Evolutionary conservation across 2,329 filamentous ascomycete genomes (phyloP), one percentile per base, ranked within the genome.

Genomic region (Penicillium paneum): DNA sequence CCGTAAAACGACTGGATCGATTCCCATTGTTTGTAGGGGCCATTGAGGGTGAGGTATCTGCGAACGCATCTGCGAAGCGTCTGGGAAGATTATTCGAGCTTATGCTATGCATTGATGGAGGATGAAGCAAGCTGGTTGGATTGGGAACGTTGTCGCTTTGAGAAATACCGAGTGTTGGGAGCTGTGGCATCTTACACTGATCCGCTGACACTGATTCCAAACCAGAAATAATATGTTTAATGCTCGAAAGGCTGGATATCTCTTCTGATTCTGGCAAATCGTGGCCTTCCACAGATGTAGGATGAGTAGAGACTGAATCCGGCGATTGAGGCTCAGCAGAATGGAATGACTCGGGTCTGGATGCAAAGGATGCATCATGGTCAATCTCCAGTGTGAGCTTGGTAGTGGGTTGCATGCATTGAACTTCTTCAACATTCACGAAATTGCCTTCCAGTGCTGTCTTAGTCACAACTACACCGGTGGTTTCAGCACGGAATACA

Each of bases 331-430:
- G 56, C 24, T 67, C 65, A 15, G 67, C 55, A 1, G 76, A 78
- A 54, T 77, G 72, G 47, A 76, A 78, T n/a, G 76, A 78, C 24
- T 74, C 74, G 5, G 67, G 60, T 39, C 71, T 75, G 24, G 74
- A 76, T 21, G 71, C 66, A 11, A 71, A 61, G 8, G 67, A 64
- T 34, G 50, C 56, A 35, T 69, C 67, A 43, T 64, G 64, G 36
- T 70, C 66, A 40, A 54, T 47, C 17, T 68, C 64, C 29, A 57
- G 7, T 13, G 21, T 35, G 7, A 15, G 13, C 34, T 36, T 29
- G 6, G 35, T 17, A 10, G 24, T 12, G 7, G 19, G 8, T 24
- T 49, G 38, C n/a, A 17, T 17, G 3, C 6, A 1, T 15, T 43
- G 38, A 13, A 24, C 24, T 24, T 35, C 21, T 8, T 49, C 31